phyloP scores from a whole-genome alignment of 805 yeast genomes.

The Saccharomycopsis sp. region DNA sequence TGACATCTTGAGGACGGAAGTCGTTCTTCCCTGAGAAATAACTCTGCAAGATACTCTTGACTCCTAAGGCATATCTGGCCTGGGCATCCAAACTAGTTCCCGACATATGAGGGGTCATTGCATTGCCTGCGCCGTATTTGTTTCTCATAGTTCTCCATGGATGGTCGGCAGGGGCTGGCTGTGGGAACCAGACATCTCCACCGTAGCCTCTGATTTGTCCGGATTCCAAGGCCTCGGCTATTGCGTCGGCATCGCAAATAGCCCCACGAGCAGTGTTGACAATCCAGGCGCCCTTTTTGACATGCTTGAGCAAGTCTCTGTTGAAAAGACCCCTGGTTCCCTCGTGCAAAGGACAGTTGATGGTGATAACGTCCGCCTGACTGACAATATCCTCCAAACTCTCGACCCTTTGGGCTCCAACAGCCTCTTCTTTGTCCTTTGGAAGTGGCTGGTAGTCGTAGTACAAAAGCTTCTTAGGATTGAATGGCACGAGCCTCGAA shows the following conservation, averaged over 20 bases:
- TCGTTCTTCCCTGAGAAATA: slow-evolving; percentile 57
- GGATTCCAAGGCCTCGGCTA: slow-evolving; percentile 61
- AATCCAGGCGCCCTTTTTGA: slow-evolving; percentile 67
- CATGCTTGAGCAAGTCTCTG: slow-evolving; percentile 56
- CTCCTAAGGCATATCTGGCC: slow-evolving; percentile 64
- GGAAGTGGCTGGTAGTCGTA: slow-evolving; percentile 70
- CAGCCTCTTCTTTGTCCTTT: slow-evolving; percentile 47
- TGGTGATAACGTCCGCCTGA: slow-evolving; percentile 65
- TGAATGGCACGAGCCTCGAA: slow-evolving; percentile 64
- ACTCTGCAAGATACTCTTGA: slow-evolving; percentile 54
- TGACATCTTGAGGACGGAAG: slow-evolving; percentile 71
- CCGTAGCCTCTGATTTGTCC: slow-evolving; percentile 77
- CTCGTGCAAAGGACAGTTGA: slow-evolving; percentile 73
- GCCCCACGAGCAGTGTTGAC: slow-evolving; percentile 84
- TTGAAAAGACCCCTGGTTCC: slow-evolving; percentile 61
- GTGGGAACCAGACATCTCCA: slow-evolving; percentile 84
- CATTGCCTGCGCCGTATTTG: slow-evolving; percentile 68
- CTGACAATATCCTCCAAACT: slow-evolving; percentile 58
- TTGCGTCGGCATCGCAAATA: slow-evolving; percentile 63
- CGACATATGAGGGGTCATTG: slow-evolving; percentile 78
- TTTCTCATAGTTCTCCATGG: slow-evolving; percentile 71
- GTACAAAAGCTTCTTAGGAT: slow-evolving; percentile 66
- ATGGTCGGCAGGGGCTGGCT: slow-evolving; percentile 71
- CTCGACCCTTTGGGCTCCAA: slow-evolving; percentile 54
- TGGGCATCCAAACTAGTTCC: slow-evolving; percentile 82